Percentiles rank a stretch among this genome's conserved stretches.
These are phyloP conservation scores for Globisporangium splendens DNA, from an alignment of 352 stramenopile genomes.

Conservation along the genomic window DNA sequence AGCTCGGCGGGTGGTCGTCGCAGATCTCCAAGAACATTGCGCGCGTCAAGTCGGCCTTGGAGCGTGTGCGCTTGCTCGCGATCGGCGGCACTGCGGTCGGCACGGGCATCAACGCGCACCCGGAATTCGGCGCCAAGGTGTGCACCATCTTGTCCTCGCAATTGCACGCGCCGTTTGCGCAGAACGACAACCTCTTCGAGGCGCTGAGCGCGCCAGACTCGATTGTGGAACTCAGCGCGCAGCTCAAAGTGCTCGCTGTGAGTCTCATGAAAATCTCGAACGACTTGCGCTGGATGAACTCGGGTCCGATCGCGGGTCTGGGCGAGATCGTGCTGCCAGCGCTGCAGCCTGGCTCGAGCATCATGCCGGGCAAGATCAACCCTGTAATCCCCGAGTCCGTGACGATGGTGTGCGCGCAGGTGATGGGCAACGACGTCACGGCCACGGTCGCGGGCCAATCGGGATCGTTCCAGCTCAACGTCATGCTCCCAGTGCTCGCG, in stretches of 20 bases:
- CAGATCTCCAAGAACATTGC: constrained; percentile 56
- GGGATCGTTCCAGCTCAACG: constrained; percentile 56
- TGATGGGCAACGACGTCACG: constrained; percentile 57
- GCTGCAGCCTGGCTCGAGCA: constrained; percentile 91
- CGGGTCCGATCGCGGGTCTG: constrained; percentile 90
- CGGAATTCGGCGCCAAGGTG: constrained; percentile 41
- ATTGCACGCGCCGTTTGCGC: constrained; percentile 33
- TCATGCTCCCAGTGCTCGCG: constrained; percentile 54
- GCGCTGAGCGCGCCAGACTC: constrained; percentile 91
- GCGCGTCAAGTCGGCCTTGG: constrained; percentile 39
- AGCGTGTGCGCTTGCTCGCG: constrained; percentile 44
- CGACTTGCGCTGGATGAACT: constrained; percentile 90
- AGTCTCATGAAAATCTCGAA: constrained; percentile 96
- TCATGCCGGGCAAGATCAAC: constrained; percentile 98
- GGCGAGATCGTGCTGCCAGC: constrained; percentile 89
- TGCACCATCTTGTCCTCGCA: constrained; percentile 33
- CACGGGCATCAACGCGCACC: constrained; percentile 60
- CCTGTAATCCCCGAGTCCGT: constrained; percentile 62
- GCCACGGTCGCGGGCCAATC: constrained; percentile 46
- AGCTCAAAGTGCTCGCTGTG: constrained; percentile 88
- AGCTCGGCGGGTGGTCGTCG: constrained; percentile 44
- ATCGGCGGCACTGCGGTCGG: constrained; percentile 60
- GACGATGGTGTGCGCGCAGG: constrained; percentile 53
- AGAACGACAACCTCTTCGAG: constrained; percentile 73
- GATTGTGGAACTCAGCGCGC: constrained; percentile 90